Evolutionary conservation across 78 protist species (phyloP).

Genomic region (Pelomyxa schiedti): DNA sequence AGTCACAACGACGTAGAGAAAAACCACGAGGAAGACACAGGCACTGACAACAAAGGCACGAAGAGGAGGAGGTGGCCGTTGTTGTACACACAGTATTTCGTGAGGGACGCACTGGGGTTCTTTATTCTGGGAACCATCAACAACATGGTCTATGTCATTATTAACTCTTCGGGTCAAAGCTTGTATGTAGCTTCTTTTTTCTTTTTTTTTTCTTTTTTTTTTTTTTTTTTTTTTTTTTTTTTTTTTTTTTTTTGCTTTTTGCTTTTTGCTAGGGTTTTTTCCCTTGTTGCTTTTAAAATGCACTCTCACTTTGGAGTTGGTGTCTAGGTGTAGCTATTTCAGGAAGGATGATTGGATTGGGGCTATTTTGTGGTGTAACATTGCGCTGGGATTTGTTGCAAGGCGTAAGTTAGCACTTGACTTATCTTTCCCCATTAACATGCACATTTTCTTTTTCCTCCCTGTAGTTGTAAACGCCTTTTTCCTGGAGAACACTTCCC

Average conservation of each 20-base stretch:
- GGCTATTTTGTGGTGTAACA: conserved; percentile 27
- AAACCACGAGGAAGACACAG: too few relatives aligned
- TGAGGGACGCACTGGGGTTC: conserved; percentile 36
- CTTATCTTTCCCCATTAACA: neutral
- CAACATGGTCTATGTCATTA: conserved; percentile 33
- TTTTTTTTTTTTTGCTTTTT: too few relatives aligned
- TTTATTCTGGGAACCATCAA: conserved; percentile 52
- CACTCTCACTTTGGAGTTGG: neutral
- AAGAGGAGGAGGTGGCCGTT: too few relatives aligned
- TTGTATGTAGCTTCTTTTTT: conserved; percentile 1
- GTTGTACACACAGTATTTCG: too few relatives aligned
- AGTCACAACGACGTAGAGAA: too few relatives aligned
- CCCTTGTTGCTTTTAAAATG: neutral
- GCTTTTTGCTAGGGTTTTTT: too few relatives aligned
- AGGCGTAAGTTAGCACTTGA: conserved; percentile 4
- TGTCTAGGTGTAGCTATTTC: neutral
- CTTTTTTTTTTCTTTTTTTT: conserved; percentile 9
- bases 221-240: conserved; percentile 5
- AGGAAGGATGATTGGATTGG: neutral
- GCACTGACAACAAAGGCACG: too few relatives aligned
- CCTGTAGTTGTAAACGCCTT: neutral
- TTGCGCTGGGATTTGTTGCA: conserved; percentile 36
- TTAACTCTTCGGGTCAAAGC: conserved; percentile 24
- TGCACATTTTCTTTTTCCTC: neutral
- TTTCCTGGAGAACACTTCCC: neutral